Base-by-base conservation (phyloP, 495 filamentous ascomycete species). In the Trypethelium eluteriae region DNA sequence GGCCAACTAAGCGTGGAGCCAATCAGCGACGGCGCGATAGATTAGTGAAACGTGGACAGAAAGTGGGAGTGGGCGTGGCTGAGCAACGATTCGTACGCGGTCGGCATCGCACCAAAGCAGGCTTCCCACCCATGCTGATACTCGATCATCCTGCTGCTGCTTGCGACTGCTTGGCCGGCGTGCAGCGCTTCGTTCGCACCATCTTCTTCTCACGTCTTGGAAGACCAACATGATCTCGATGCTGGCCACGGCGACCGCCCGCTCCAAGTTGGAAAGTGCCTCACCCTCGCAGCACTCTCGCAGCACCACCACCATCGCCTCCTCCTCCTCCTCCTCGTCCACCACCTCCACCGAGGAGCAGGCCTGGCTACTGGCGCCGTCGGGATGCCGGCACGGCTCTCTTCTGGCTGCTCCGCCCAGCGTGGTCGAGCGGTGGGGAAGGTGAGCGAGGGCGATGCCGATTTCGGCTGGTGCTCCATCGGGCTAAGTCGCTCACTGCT, bases 71-170 rank as follows among this genome's bases (percentile, higher is more conserved):
- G 53, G 53, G 53, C 32, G 53, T 59, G 53, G 53, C 53, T 59
- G 53, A 59, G 53, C 53, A 59, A 18, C 53, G 53, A 59, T 59
- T 59, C 53, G 49, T 59, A 59, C 53, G 49, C 49, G 49, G 49
- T 46, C 9, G 41, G 41, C 49, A 59, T 10, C 5, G 25, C 10
- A 18, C 32, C 53, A 59, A 59, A n/a, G 11, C 53, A 59, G 11
- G 53, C 32, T 53, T 59, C 11, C 11, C 10, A 35, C 53, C 10
- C 25, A 25, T 25, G 25, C 25, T 25, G 25, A 25, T 25, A 25
- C 25, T 25, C 25, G 25, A 25, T 25, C 25, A 25, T 25, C 25
- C 25, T 25, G 25, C 25, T 25, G 25, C 25, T 25, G 53, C 53
- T 59, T 59, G 53, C 11, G 11, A 34, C 7, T 18, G 7, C 53